Evolutionary conservation across 305 asterid genomes (phyloP), one percentile per base, ranked within the genome.

Genomic region (Withania somnifera): DNA sequence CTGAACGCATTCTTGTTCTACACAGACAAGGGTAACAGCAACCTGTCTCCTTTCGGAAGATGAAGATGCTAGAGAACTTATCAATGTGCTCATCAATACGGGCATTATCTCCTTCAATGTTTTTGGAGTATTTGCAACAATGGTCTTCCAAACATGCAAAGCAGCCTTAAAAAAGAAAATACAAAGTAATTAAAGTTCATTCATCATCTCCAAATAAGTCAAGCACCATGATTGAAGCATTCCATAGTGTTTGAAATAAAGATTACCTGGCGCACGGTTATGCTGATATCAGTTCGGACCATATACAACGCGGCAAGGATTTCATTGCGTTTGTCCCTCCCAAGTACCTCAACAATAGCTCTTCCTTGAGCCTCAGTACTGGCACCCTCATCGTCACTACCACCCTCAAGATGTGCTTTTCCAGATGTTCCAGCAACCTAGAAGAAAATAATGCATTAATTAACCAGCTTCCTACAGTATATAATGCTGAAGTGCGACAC

Each of bases 371-470:
- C 99, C 91, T 97, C 99, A 87, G 99, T 97, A 88, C 99, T 97
- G 80, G 99, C 90, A 86, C 99, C 99, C 89, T 97, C 99, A 89
- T 97, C 99, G 83, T 97, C 99, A 87, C 99, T 97, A 76, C 98
- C 99, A 42, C 99, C 99, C 88, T 97, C 99, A 84, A 97, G 94
- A 87, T 93, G 99, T 61, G 99, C 98, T 93, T 97, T 97, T 51
- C 99, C 99, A 77, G 99, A 97, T 84, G 99, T 97, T 78, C 99
- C 99, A 85, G 98, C 99, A 91, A 97, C 99, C 99, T 97, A 42
- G 54, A 73, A 11, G 77, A 15, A 79, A 76, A 60, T 28, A 81
- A 14, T 77, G 22, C 61, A 79, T 26, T 61, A 84, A 83, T 58
- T 50, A 56, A 64, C 81, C 61, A 80, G 60, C 40, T n/a, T 26